These are phyloP conservation scores for Ogataea saltuana DNA, from an alignment of 805 yeast species.

Conservation along the genomic window DNA sequence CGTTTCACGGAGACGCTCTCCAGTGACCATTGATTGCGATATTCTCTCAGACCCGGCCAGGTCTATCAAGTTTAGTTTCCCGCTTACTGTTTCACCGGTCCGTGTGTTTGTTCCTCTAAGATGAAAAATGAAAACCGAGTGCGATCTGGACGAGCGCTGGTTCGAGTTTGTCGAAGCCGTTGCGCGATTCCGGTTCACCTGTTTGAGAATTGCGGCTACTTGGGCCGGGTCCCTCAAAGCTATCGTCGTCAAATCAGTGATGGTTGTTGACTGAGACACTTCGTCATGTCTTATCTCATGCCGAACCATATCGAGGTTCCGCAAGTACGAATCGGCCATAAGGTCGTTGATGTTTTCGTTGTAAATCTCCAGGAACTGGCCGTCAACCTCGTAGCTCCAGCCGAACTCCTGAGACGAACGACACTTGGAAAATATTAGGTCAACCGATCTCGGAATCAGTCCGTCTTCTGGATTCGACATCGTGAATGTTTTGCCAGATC, in stretches of 20 bases:
- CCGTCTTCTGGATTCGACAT: constrained; percentile 78
- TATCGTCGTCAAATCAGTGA: constrained; percentile 59
- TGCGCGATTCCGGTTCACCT: constrained; percentile 62
- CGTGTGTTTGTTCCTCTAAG: constrained; percentile 53
- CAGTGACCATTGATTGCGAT: constrained; percentile 70
- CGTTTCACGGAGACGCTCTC: constrained; percentile 82
- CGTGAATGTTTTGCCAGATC: constrained; percentile 91
- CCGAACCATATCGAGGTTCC: constrained; percentile 34
- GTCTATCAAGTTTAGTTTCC: constrained; percentile 80
- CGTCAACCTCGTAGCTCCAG: constrained; percentile 62
- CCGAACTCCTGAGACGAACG: constrained; percentile 50
- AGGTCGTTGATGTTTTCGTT: constrained; percentile 80
- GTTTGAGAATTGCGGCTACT: constrained; percentile 50
- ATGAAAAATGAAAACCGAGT: constrained; percentile 70
- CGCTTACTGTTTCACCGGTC: constrained; percentile 51
- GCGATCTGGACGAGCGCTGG: constrained; percentile 88
- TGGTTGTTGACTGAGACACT: constrained; percentile 49
- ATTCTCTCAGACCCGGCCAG: constrained; percentile 94
- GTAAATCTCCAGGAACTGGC: constrained; percentile 87
- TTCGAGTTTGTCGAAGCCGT: constrained; percentile 84
- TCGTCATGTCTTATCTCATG: constrained; percentile 76
- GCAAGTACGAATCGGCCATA: constrained; percentile 36
- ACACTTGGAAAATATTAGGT: constrained; percentile 64
- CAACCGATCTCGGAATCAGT: constrained; percentile 74
- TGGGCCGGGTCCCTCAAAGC: constrained; percentile 43